Conservation (phyloP, 495 filamentous ascomycete species). For the Penicillium cataractarum region DNA sequence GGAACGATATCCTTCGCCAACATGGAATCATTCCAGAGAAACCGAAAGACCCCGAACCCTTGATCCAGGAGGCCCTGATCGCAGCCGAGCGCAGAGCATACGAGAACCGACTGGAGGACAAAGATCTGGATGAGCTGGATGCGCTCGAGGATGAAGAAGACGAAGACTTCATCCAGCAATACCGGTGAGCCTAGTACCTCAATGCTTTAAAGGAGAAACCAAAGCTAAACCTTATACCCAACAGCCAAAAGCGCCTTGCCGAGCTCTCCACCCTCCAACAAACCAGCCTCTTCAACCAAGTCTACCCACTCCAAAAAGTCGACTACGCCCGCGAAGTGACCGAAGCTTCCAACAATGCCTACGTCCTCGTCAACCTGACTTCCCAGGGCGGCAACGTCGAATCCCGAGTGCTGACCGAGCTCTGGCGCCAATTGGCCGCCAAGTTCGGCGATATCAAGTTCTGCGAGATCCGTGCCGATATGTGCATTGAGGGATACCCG, state of each 20-base stretch:
- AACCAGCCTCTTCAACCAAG: conserved; percentile 79
- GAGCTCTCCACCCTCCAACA: conserved; percentile 76
- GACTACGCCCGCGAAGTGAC: conserved; percentile 94
- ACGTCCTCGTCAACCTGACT: conserved; percentile 85
- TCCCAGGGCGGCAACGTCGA: conserved; percentile 81
- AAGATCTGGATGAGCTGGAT: conserved; percentile 89
- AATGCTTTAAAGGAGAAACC: too few species aligned
- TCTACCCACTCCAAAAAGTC: conserved; percentile 91
- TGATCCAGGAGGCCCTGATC: conserved; percentile 92
- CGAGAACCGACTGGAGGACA: conserved; percentile 89
- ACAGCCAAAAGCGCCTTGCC: conserved; percentile 74
- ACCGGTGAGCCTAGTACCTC: conserved; percentile 54
- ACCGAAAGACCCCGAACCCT: conserved; percentile 87
- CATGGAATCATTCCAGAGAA: conserved; percentile 96
- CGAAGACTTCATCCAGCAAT: conserved; percentile 84
- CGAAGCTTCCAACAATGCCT: conserved; percentile 72
- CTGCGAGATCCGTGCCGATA: conserved; percentile 88
- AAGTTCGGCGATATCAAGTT: conserved; percentile 96
- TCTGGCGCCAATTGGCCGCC: conserved; percentile 83
- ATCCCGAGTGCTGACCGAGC: conserved; percentile 75
- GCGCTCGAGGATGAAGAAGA: conserved; percentile 95
- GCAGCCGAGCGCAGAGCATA: conserved; percentile 79
- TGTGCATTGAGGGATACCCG: conserved; percentile 96
- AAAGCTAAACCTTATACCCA: conserved; percentile 20
- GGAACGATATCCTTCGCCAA: conserved; percentile 98